Conservation (phyloP, 2,329 filamentous ascomycete species). For the Fusarium sp. region DNA sequence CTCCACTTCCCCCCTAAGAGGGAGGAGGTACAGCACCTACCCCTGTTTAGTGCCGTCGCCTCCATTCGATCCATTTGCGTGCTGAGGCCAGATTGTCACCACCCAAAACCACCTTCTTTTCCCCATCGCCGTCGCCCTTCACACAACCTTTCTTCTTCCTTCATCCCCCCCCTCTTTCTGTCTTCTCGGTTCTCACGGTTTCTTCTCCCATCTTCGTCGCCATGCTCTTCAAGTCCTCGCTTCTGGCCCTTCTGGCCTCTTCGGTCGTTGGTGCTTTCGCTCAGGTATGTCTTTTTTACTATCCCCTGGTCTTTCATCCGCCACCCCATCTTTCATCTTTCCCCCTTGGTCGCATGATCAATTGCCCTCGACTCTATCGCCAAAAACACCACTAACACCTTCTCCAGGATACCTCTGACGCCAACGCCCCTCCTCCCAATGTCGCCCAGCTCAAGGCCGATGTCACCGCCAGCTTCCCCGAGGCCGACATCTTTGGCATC, state of each 20-base stretch:
- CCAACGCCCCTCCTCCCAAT: slow-evolving; percentile 36
- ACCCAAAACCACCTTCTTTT: slow-evolving; percentile 15
- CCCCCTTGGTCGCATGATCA: slow-evolving; percentile 12
- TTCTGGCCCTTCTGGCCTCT: slow-evolving; percentile 77
- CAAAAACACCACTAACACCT: neutral
- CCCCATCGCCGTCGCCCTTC: slow-evolving; percentile 37
- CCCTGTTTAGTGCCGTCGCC: slow-evolving; percentile 18
- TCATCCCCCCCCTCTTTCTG: slow-evolving; percentile 13
- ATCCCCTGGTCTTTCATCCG: neutral
- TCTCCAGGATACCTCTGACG: slow-evolving; percentile 26
- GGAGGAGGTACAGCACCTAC: neutral
- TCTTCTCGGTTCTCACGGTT: neutral
- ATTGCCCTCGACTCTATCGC: neutral
- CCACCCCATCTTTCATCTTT: neutral
- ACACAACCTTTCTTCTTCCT: slow-evolving; percentile 23
- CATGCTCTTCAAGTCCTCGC: slow-evolving; percentile 81
- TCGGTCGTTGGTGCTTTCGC: slow-evolving; percentile 73
- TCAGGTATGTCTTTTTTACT: slow-evolving; percentile 60
- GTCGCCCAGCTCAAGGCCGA: slow-evolving; percentile 65
- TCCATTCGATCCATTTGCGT: neutral
- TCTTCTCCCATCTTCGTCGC: slow-evolving; percentile 24
- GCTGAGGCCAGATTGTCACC: slow-evolving; percentile 46
- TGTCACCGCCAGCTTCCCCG: slow-evolving; percentile 70
- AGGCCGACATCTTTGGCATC: slow-evolving; percentile 89
- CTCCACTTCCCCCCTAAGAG: slow-evolving; percentile 2